Base-by-base conservation (phyloP, 768 basidiomycete species). In the Mrakia gelida region DNA sequence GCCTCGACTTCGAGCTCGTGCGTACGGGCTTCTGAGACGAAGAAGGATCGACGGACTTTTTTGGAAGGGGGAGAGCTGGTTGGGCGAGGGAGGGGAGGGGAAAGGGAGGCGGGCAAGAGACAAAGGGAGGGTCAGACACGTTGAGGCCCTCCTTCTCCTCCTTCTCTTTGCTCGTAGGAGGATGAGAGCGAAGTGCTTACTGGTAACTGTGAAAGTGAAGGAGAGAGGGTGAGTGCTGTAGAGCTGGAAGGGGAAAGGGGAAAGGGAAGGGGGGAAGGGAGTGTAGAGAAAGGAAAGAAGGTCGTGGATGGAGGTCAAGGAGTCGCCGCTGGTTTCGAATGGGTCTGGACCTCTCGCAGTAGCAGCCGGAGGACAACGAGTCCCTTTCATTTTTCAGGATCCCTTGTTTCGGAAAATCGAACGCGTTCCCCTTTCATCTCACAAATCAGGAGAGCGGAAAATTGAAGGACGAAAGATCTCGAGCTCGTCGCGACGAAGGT, bases 141-240 rank as follows among this genome's bases (percentile, higher is more conserved):
- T 49, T 49, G 7, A 9, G 15, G 2, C 15, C 15, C 45, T 49
- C 15, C 15, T 16, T 49, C 45, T 49, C 15, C 3, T 21, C 10
- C n/a, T 7, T 1, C 61, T 32, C n/a, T 28, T 62, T 62, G 38
- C 61, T 32, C 15, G 63, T 13, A 30, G 43, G n/a, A n/a, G 21
- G 70, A 49, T 16, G 2, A 13, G 21, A 32, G 11, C 15, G 28
- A 49, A n/a, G n/a, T 13, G 54, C 71, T 49, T 21, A 21, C 16
- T 52, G 49, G 49, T 16, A 7, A 52, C 28, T 38, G 38, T 73
- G n/a, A 56, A 26, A 56, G 54, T 38, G 15, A 56, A 73, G 34
- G 56, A 73, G 52, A 73, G 56, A 30, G 56, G 32, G 72, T 72
- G 71, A 52, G 71, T 52, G 71, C 43, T 38, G 49, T 28, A 56